These are phyloP conservation scores for Pyracantha coccinea DNA, from an alignment of 331 rosid species.

Conservation along the genomic window DNA sequence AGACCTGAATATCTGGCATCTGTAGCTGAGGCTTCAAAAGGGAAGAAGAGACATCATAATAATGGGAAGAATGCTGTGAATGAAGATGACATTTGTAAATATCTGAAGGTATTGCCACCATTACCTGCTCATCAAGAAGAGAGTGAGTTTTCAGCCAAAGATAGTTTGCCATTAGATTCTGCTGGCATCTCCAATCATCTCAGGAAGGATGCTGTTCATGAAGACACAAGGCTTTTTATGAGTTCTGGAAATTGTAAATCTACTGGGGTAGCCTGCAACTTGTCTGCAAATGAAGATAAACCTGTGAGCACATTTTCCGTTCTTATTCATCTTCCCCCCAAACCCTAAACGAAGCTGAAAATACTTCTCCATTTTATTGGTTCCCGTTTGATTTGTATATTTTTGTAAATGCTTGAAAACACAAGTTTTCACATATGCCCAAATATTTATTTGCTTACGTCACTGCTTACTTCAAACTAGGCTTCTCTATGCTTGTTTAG, in stretches of 20 bases:
- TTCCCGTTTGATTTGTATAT: neutral
- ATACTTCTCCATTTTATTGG: neutral
- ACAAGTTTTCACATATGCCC: too few species aligned
- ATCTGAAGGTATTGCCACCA: conserved; percentile 11
- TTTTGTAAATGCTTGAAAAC: too few species aligned
- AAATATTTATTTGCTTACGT: neutral
- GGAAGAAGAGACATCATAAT: conserved; percentile 22
- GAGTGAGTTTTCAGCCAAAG: conserved; percentile 30
- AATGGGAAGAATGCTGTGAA: conserved; percentile 17
- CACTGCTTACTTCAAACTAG: neutral
- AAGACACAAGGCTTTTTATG: conserved; percentile 15
- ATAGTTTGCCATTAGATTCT: conserved; percentile 20
- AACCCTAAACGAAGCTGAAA: neutral
- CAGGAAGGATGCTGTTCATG: conserved; percentile 16
- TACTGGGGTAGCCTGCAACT: conserved; percentile 24
- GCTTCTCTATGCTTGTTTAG: neutral
- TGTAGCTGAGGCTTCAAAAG: conserved; percentile 23
- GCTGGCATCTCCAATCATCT: conserved; percentile 23
- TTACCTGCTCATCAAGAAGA: conserved; percentile 19
- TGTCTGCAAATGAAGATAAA: conserved; percentile 23
- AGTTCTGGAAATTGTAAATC: conserved; percentile 20
- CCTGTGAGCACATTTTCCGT: conserved; percentile 33
- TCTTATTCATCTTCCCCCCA: neutral
- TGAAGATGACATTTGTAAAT: conserved; percentile 17
- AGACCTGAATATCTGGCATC: conserved; percentile 28